Evolutionary conservation across 352 stramenopile species (phyloP), one percentile per base, ranked within the genome.

Genomic region (Pythium utonaiense): DNA sequence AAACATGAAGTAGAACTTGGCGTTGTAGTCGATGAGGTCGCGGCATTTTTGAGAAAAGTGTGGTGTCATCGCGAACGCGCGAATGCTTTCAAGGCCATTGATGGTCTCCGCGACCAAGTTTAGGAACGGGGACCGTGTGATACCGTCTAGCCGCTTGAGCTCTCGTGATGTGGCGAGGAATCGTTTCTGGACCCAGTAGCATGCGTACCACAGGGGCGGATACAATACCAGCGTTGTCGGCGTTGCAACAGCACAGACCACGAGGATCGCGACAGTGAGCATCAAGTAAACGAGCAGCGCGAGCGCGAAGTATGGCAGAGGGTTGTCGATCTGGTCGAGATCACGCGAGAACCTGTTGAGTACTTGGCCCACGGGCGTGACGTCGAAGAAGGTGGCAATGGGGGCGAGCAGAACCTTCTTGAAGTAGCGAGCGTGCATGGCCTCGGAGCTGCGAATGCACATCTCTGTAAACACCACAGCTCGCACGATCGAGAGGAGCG

Each of bases 111-210:
- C 87, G n/a, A 99, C 72, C 60, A 98, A 72, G 6, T 89, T 84
- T 69, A 98, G 99, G 19, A 99, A 90, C 17, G 97, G 97, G 33
- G 91, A 91, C 21, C 83, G 78, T 44, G 70, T 89, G 66, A 98
- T 84, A 1, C 90, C 96, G 64, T 99, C 97, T 30, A 99, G 82
- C 17, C 97, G 86, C 74, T 99, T 97, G 6, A 99, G 71, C 60
- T 98, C 96, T 19, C 85, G 78, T 55, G 88, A 87, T 2, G 79
- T 94, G 53, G 82, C 83, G 61, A 98, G 89, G 62, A 97, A 98
- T 62, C 98, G 98, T n/a, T 93, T 91, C 73, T 91, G 81, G 3
- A 78, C 79, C 21, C 69, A 57, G 66, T 87, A 89, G 64, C 84
- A 88, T 7, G 74, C 74, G 24, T 86, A 57, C 12, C 83, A 24